Conservation (phyloP, 495 filamentous ascomycete genomes). For the Glonium stellatum region DNA sequence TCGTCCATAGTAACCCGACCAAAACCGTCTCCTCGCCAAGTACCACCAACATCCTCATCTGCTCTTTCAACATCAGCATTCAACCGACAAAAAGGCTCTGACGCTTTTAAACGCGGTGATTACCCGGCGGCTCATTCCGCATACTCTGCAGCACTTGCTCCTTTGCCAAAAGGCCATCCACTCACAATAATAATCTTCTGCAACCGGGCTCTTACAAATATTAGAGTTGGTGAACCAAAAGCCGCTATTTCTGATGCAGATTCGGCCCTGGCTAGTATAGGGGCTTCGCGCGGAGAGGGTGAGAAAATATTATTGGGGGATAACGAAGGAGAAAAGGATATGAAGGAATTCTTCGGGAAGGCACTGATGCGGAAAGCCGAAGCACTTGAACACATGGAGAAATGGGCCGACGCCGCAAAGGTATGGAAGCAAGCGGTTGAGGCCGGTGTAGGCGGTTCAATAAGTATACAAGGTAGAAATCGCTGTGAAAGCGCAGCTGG, state of each 20-base stretch:
- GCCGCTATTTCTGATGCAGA: slow-evolving; percentile 78
- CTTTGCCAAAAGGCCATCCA: slow-evolving; percentile 74
- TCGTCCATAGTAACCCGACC: slow-evolving; percentile 32
- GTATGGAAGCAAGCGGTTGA: slow-evolving; percentile 80
- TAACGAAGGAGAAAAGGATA: slow-evolving; percentile 64
- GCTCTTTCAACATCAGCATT: slow-evolving; percentile 65
- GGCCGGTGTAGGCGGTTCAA: slow-evolving; percentile 71
- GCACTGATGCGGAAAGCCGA: slow-evolving; percentile 91
- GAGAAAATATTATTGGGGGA: slow-evolving; percentile 68
- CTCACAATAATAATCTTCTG: slow-evolving; percentile 77
- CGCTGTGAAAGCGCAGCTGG: slow-evolving; percentile 80
- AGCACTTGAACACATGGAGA: slow-evolving; percentile 89
- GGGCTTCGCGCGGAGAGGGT: slow-evolving; percentile 63
- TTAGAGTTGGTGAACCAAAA: slow-evolving; percentile 87
- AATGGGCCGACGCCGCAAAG: slow-evolving; percentile 74
- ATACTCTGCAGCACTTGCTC: slow-evolving; percentile 68
- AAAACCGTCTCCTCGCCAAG: slow-evolving; percentile 51
- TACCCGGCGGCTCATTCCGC: slow-evolving; percentile 75
- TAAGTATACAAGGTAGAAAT: slow-evolving; percentile 78
- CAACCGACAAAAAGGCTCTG: slow-evolving; percentile 71
- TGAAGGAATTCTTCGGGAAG: slow-evolving; percentile 89
- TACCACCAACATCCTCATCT: slow-evolving; percentile 60
- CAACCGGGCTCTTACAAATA: slow-evolving; percentile 81
- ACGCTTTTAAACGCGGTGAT: slow-evolving; percentile 89
- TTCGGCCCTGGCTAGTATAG: slow-evolving; percentile 70